Conservation (phyloP, 177 flowering plant genomes). For the Vitis hybrid region DNA sequence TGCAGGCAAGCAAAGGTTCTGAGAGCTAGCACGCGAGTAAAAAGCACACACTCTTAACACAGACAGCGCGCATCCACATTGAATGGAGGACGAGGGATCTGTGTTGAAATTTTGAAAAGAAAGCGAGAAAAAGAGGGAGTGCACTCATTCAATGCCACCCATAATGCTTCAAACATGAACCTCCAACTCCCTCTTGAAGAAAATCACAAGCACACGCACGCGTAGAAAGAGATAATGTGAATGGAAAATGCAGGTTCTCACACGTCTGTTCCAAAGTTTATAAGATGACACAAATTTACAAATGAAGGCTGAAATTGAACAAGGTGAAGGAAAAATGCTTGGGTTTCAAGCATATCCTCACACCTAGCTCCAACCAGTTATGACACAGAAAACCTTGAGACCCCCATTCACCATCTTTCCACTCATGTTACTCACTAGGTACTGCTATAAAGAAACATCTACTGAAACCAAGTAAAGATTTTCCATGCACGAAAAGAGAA, state of each 20-base stretch:
- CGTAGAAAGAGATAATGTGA: neutral
- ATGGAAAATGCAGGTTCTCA: constrained; percentile 6
- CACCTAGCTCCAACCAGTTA: too few relatives aligned
- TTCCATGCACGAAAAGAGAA: too few relatives aligned
- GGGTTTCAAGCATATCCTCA: too few relatives aligned
- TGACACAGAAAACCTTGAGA: neutral
- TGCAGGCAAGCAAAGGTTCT: neutral
- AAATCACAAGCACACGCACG: neutral
- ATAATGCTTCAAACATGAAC: constrained; percentile 4
- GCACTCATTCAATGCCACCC: constrained; percentile 2
- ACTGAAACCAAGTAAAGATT: too few relatives aligned
- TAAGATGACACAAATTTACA: neutral
- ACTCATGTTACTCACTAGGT: too few relatives aligned
- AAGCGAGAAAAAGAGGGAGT: neutral
- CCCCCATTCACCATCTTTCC: neutral
- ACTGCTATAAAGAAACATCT: too few relatives aligned
- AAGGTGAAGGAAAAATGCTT: neutral
- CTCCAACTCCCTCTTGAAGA: neutral
- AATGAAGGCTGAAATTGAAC: neutral
- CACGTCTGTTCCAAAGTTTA: neutral
- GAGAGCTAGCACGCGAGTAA: neutral
- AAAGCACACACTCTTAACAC: neutral
- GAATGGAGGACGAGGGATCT: constrained; percentile 12
- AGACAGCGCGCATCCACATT: constrained; percentile 1
- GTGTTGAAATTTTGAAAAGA: constrained; percentile 3